Evolutionary conservation across 179 eudicot genomes (phyloP).

Genomic region (Patellifolia procumbens): DNA sequence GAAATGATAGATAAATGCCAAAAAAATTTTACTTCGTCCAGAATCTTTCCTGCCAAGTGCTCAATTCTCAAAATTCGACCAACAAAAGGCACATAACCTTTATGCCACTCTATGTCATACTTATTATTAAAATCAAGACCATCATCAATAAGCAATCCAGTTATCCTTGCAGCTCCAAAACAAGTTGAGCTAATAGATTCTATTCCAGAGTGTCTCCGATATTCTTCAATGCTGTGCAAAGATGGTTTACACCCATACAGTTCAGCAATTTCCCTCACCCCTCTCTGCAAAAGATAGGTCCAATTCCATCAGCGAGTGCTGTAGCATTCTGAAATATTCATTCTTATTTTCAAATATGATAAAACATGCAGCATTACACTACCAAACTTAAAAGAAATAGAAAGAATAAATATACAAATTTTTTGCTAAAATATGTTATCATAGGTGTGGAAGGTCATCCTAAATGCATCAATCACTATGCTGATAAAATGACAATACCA

Average conservation of each 20-base stretch:
- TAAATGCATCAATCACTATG: background rate
- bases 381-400: background rate
- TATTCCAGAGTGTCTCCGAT: slow-evolving; percentile 52
- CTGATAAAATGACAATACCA: background rate
- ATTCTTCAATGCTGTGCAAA: slow-evolving; percentile 66
- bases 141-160: slow-evolving; percentile 83
- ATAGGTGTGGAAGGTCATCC: background rate
- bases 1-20: background rate
- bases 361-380: background rate
- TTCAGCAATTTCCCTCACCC: slow-evolving; percentile 73
- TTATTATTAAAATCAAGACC: slow-evolving; percentile 72
- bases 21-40: slow-evolving; percentile 58
- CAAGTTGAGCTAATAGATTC: slow-evolving; percentile 60
- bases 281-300: slow-evolving; percentile 56
- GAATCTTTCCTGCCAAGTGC: slow-evolving; percentile 72
- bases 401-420: background rate
- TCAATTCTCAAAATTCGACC: slow-evolving; percentile 92
- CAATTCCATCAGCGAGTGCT: slow-evolving; percentile 15
- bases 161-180: slow-evolving; percentile 70
- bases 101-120: slow-evolving; percentile 69
- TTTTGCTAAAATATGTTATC: background rate
- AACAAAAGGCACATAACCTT: slow-evolving; percentile 59
- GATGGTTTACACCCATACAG: slow-evolving; percentile 68
- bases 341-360: background rate
- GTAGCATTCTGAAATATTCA: background rate